Conservation (phyloP, 805 yeast genomes). For the Lipomyces sp. region DNA sequence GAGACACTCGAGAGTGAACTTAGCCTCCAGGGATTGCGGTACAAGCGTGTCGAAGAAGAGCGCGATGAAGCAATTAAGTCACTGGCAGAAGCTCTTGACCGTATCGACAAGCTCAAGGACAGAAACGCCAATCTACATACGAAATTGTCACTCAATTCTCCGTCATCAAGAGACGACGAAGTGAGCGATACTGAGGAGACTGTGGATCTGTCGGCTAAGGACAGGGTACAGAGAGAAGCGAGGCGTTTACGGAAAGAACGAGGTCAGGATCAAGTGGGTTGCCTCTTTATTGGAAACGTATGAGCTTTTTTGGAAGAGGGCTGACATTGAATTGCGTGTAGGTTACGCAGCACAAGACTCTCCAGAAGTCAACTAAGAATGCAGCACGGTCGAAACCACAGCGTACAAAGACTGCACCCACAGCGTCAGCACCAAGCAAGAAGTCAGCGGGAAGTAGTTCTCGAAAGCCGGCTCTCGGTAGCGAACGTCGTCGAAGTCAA, state of each 20-base stretch:
- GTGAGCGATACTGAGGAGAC: background rate
- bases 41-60: conserved; percentile 18
- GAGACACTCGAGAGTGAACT: conserved; percentile 16
- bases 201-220: background rate
- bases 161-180: background rate
- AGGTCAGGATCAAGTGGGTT: background rate
- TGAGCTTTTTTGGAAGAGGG: too few relatives aligned
- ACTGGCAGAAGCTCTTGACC: conserved; percentile 7
- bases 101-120: conserved; percentile 7
- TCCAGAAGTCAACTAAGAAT: too few relatives aligned
- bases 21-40: conserved; percentile 3
- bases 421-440: too few relatives aligned
- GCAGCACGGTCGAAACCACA: too few relatives aligned
- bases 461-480: too few relatives aligned
- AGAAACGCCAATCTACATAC: conserved; percentile 3
- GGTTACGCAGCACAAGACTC: too few relatives aligned
- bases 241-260: background rate
- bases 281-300: too few relatives aligned
- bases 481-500: too few relatives aligned
- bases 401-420: too few relatives aligned
- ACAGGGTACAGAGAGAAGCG: background rate
- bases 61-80: conserved; percentile 15
- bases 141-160: background rate
- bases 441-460: too few relatives aligned
- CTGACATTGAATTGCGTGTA: too few relatives aligned